A percentile compares a stretch with the other conserved stretches of the same genome.
Conservation (phyloP, 768 basidiomycete genomes). For the Boletus rubescentipes region DNA sequence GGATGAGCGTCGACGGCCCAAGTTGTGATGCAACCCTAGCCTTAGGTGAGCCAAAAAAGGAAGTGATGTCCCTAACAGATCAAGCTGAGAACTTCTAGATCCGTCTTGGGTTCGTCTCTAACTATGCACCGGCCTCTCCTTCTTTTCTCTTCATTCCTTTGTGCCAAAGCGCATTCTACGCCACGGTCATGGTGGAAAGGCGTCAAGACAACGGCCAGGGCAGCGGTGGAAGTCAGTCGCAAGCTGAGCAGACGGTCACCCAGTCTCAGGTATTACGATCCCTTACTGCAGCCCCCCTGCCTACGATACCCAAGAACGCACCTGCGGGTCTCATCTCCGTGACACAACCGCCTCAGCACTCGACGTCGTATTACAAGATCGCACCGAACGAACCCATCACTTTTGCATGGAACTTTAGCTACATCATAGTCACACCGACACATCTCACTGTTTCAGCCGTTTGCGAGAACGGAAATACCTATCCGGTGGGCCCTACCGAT, state of each 20-base stretch:
- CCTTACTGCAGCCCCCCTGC: slow-evolving; percentile 1
- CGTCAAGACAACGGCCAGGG: slow-evolving; percentile 6
- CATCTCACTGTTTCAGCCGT: slow-evolving; percentile 58
- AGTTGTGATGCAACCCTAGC: background rate
- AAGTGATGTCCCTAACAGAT: background rate
- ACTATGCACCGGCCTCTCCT: background rate
- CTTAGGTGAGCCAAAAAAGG: background rate
- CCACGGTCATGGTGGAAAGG: background rate
- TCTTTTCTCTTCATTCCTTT: background rate
- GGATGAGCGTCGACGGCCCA: background rate
- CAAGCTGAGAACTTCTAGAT: background rate
- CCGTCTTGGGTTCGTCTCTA: background rate
- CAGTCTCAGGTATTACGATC: slow-evolving; percentile 1
- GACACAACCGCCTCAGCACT: slow-evolving; percentile 78
- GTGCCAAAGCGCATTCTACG: background rate
- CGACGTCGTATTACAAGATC: slow-evolving; percentile 88
- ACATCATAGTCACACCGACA: slow-evolving; percentile 63
- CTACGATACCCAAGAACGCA: slow-evolving; percentile 48
- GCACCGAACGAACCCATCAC: slow-evolving; percentile 71
- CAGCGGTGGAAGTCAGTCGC: too few relatives aligned
- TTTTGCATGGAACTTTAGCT: slow-evolving; percentile 89
- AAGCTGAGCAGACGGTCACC: background rate
- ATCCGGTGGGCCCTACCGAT: slow-evolving; percentile 56
- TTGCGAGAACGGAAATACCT: slow-evolving; percentile 66
- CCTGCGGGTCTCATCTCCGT: slow-evolving; percentile 68